Percentiles rank a stretch among this genome's conserved stretches.
Evolutionary conservation across 352 stramenopile genomes (phyloP).

Genomic region (Phytopythium mirpurense): DNA sequence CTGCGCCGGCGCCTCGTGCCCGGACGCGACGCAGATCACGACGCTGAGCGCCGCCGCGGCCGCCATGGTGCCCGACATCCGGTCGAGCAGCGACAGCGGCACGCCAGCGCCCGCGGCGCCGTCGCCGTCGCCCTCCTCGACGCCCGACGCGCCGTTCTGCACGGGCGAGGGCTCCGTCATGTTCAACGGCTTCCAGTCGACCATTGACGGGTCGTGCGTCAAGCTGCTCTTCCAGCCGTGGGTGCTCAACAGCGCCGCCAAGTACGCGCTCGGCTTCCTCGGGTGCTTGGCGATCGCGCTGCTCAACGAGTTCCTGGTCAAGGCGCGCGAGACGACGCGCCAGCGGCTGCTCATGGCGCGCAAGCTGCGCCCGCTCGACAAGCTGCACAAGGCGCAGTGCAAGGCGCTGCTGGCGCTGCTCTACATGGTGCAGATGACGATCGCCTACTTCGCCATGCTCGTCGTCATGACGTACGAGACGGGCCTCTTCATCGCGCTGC

Average conservation of each 20-base stretch:
- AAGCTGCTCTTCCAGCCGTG: constrained; percentile 80
- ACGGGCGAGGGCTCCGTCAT: constrained; percentile 60
- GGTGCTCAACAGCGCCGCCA: constrained; percentile 54
- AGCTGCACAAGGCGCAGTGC: constrained; percentile 61
- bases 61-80: constrained; percentile 23
- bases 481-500: constrained; percentile 72
- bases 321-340: constrained; percentile 34
- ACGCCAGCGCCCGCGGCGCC: not conserved
- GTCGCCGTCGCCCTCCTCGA: constrained; percentile 57
- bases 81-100: constrained; percentile 14
- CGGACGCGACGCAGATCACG: constrained; percentile 55
- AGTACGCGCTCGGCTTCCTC: constrained; percentile 77
- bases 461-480: constrained; percentile 85
- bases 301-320: constrained; percentile 58
- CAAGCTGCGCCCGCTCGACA: constrained; percentile 30
- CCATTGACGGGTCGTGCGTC: constrained; percentile 54
- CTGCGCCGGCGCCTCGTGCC: constrained; percentile 48
- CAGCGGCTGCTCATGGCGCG: constrained; percentile 23
- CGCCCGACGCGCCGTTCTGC: constrained; percentile 26
- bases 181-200: constrained; percentile 81
- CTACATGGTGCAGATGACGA: constrained; percentile 74
- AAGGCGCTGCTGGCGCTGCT: constrained; percentile 51
- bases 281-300: constrained; percentile 61
- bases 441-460: constrained; percentile 85
- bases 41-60: constrained; percentile 41